phyloP scores from a whole-genome alignment of 2,329 filamentous ascomycete species.

The Cytospora leucostoma region DNA sequence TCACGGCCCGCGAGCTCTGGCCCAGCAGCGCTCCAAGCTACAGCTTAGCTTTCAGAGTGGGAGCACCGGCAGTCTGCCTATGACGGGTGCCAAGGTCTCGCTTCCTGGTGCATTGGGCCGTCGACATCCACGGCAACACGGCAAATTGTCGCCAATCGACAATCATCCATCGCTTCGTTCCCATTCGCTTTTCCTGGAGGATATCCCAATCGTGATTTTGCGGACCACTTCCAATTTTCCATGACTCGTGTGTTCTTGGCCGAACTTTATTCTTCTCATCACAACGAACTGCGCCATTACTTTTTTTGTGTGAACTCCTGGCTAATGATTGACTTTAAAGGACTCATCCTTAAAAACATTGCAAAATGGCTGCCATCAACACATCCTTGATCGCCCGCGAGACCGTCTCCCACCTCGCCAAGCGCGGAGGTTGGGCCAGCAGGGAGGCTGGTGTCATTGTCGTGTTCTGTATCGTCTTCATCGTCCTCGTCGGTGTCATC shows the following conservation, averaged over 20 bases:
- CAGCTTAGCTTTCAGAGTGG: slow-evolving; percentile 1
- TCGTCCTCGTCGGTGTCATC: slow-evolving; percentile 53
- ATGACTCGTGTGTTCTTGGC: slow-evolving; percentile 3
- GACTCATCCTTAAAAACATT: slow-evolving; percentile 6
- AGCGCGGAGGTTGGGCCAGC: slow-evolving; percentile 60
- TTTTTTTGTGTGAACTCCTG: not conserved
- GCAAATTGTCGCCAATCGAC: slow-evolving; percentile 12
- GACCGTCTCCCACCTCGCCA: slow-evolving; percentile 46
- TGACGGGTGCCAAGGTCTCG: slow-evolving; percentile 27
- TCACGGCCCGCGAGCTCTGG: not conserved
- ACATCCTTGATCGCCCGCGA: slow-evolving; percentile 38
- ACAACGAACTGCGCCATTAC: not conserved
- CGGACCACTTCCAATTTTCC: not conserved
- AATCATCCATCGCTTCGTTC: slow-evolving; percentile 8
- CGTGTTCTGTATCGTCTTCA: slow-evolving; percentile 62
- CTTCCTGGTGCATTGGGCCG: slow-evolving; percentile 12
- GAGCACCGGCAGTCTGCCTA: slow-evolving; percentile 11
- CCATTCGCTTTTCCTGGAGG: slow-evolving; percentile 1
- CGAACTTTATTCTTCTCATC: no score
- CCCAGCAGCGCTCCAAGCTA: slow-evolving; percentile 17
- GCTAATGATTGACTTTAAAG: slow-evolving; percentile 14
- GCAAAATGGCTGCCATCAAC: slow-evolving; percentile 41
- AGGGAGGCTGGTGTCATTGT: slow-evolving; percentile 61
- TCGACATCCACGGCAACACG: slow-evolving; percentile 6
- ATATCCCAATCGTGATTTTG: not conserved